Conservation (phyloP, 495 filamentous ascomycete species). For the Jackrogersella multiformis region DNA sequence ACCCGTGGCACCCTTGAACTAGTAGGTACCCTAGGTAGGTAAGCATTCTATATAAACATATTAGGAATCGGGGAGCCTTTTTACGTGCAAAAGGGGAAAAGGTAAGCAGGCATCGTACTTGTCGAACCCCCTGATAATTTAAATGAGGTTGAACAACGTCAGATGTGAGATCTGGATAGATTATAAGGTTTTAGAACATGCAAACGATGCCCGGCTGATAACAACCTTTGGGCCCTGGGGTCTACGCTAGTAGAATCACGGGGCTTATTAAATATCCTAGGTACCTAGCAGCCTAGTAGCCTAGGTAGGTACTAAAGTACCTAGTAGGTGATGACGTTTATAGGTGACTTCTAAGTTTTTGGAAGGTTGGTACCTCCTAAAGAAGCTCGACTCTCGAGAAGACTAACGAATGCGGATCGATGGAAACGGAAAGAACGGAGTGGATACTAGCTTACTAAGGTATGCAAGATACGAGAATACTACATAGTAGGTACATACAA, state of each 20-base stretch:
- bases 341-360: neutral
- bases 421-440: conserved; percentile 26
- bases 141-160: conserved; percentile 6
- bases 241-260: conserved; percentile 20
- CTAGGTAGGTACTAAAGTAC: too few species aligned
- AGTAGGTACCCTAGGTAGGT: too few species aligned
- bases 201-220: too few species aligned
- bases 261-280: conserved; percentile 21
- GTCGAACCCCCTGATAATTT: conserved; percentile 13
- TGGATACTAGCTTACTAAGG: conserved; percentile 15
- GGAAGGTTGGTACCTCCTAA: too few species aligned
- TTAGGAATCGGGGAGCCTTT: neutral
- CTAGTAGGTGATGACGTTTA: conserved; percentile 10
- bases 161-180: conserved; percentile 3
- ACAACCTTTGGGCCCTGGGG: too few species aligned
- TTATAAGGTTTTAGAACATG: neutral
- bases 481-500: neutral
- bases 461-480: conserved; percentile 1
- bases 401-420: conserved; percentile 2
- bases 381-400: too few species aligned
- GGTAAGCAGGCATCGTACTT: conserved; percentile 7
- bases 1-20: neutral
- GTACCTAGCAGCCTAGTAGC: too few species aligned
- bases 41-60: neutral
- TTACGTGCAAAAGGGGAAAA: neutral